Base-by-base conservation (phyloP, 495 filamentous ascomycete species). In the Diplogelasinospora grovesii region DNA sequence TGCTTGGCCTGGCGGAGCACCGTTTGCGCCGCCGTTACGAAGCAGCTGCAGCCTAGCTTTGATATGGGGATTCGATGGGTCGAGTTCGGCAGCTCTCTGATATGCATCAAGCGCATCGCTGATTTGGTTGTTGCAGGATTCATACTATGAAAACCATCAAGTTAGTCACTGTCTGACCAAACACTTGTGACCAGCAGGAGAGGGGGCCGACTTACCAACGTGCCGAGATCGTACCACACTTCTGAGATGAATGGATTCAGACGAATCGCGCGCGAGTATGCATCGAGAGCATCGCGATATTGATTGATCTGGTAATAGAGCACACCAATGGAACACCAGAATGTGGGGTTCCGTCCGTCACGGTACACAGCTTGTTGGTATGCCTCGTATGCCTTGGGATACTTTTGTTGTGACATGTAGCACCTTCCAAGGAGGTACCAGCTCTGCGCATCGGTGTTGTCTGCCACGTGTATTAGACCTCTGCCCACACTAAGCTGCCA, bases 231-330 rank as follows among this genome's bases (percentile, higher is more conserved):
- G 65, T 97, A 99, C 92, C 92, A 99, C 27, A 99, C 92, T 61
- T 99, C 92, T 4, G 92, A 97, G 48, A 99, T 99, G 71, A 93
- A 95, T 2, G 92, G 92, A 59, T 97, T 99, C 55, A 99, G 69
- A 43, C 92, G 86, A 54, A 99, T 99, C 29, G 92, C 92, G 45
- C 92, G 87, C 50, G 89, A 95, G 66, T 99, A 99, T 46, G 92
- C 92, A 74, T 99, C 92, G 36, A 99, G 78, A 13, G 92, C 92
- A 71, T 99, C 92, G 36, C 92, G 82, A 62, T 99, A 99, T 71
- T 99, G 92, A 60, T 99, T 99, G 70, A 99, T 99, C 66, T 99
- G 92, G 67, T 97, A 99, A 59, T 99, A 99, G 25, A 99, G 78
- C 13, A 99, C 92, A 57, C 92, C 92, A 59, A 99, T 99, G 16